Conservation (phyloP, 331 rosid species). For the Dryas integrifolia region DNA sequence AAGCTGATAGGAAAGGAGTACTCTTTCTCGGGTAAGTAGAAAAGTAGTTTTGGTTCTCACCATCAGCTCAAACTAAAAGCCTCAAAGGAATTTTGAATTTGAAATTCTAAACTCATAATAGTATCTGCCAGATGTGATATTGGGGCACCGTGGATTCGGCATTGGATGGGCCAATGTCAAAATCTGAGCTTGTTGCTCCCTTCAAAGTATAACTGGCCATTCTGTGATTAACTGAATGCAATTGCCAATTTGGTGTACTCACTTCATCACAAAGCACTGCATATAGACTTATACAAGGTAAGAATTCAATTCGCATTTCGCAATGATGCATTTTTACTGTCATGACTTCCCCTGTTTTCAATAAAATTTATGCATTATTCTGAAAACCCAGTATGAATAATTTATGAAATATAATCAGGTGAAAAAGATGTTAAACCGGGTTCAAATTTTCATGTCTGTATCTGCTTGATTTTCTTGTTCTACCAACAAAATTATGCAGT, state of each 20-base stretch:
- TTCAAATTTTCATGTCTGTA: neutral
- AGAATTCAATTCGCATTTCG: neutral
- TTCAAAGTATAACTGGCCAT: neutral
- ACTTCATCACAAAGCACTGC: neutral
- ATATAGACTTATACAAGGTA: neutral
- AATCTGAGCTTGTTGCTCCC: neutral
- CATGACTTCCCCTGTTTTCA: slow-evolving; percentile 5
- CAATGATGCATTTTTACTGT: neutral
- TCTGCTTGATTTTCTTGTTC: slow-evolving; percentile 1
- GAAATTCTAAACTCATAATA: neutral
- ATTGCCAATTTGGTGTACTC: neutral
- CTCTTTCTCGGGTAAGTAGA: neutral
- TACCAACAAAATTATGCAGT: neutral
- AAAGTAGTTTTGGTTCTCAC: neutral
- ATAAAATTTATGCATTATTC: neutral
- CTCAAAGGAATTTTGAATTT: neutral
- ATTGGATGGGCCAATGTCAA: slow-evolving; percentile 12
- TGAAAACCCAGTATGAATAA: neutral
- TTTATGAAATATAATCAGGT: neutral
- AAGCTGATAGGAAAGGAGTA: neutral
- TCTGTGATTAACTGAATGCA: slow-evolving; percentile 4
- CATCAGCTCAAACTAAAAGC: slow-evolving; percentile 5
- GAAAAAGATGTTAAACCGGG: too few species aligned
- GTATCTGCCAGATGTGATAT: neutral
- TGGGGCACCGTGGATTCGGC: neutral